These are phyloP conservation scores for Alternaria gaisen DNA, from an alignment of 2,329 filamentous ascomycete species.

Conservation along the genomic window DNA sequence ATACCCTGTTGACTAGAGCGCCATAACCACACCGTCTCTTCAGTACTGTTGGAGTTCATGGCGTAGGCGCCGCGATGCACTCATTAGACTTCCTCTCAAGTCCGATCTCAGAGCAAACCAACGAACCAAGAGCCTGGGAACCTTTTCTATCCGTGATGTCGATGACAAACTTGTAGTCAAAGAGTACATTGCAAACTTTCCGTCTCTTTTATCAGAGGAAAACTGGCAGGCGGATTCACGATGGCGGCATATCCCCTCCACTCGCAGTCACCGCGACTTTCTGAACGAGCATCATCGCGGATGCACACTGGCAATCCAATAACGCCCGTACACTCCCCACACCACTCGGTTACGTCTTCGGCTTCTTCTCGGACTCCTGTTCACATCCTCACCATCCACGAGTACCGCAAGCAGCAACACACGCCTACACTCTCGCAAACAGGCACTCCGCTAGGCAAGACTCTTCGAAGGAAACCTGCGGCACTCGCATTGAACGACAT, in stretches of 20 bases:
- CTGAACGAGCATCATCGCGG: conserved; percentile 29
- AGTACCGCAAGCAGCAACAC: conserved; percentile 51
- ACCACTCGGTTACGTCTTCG: conserved; percentile 47
- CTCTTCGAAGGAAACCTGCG: conserved; percentile 50
- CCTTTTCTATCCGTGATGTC: conserved; percentile 5
- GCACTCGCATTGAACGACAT: conserved; percentile 43
- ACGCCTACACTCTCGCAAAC: conserved; percentile 40
- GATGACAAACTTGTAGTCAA: not conserved
- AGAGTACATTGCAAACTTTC: not conserved
- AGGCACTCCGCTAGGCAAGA: conserved; percentile 42
- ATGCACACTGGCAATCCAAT: conserved; percentile 29
- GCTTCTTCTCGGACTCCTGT: conserved; percentile 43
- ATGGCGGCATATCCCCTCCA: conserved; percentile 33
- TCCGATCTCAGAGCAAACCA: conserved; percentile 15
- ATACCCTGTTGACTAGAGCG: not conserved
- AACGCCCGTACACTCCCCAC: conserved; percentile 50
- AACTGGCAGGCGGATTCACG: conserved; percentile 8
- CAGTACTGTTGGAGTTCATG: conserved; percentile 10
- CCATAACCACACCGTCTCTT: not conserved
- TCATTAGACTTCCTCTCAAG: conserved; percentile 19
- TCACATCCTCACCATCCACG: conserved; percentile 50
- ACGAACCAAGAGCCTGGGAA: conserved; percentile 16
- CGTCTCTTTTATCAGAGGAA: not conserved
- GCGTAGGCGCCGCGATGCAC: conserved; percentile 25
- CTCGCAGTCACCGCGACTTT: conserved; percentile 37